phyloP scores from a whole-genome alignment of 2,329 filamentous ascomycete species.

The Colletotrichum plurivorum region DNA sequence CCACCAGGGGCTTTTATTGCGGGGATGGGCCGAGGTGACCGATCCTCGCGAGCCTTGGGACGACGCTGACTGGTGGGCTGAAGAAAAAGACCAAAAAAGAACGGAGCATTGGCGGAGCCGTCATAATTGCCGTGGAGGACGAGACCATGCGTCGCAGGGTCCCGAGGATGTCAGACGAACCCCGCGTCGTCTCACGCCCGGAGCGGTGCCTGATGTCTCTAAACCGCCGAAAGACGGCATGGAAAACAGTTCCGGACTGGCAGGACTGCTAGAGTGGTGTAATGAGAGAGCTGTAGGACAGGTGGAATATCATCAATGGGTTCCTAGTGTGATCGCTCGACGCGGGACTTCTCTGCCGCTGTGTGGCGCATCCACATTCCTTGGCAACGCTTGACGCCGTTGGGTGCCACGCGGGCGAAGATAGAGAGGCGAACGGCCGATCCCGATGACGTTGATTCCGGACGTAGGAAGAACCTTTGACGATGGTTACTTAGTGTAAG shows the following conservation, averaged over 20 bases:
- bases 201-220: neutral
- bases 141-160: neutral
- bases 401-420: neutral
- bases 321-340: no score
- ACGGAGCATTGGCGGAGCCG: neutral
- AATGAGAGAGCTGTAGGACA: no score
- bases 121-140: neutral
- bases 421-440: neutral
- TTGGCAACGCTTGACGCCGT: slow-evolving; percentile 1
- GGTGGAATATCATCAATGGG: no score
- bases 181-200: neutral
- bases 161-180: neutral
- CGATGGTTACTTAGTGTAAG: no score
- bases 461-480: no score
- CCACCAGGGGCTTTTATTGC: slow-evolving; percentile 7
- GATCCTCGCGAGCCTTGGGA: neutral
- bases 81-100: neutral
- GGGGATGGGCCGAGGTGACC: slow-evolving; percentile 1
- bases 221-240: neutral
- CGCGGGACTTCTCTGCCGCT: neutral
- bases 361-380: neutral
- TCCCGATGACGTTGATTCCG: no score
- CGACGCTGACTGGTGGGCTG: neutral
- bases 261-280: no score
- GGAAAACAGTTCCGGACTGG: neutral